phyloP scores from a whole-genome alignment of 208 protist species.

The Wallacemonas rigidus region DNA sequence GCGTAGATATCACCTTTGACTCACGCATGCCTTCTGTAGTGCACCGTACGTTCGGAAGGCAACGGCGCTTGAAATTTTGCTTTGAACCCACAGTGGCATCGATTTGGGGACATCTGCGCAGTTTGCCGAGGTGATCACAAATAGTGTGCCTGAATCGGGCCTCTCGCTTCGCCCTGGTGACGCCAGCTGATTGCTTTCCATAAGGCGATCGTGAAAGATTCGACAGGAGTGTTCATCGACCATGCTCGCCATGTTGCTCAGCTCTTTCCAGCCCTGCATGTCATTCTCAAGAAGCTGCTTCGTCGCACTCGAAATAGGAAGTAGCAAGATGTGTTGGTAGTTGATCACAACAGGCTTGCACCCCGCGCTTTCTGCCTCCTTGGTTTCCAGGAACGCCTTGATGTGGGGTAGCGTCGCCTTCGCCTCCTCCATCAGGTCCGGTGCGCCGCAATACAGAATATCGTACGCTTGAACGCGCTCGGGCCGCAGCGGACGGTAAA shows the following conservation, averaged over 20 bases:
- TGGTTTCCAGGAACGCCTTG: constrained; percentile 13
- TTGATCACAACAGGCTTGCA: constrained; percentile 27
- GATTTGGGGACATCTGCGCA: constrained; percentile 30
- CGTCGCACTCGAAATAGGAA: constrained; percentile 32
- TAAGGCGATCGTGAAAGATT: constrained; percentile 29
- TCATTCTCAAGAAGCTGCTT: constrained; percentile 25
- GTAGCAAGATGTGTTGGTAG: constrained; percentile 39
- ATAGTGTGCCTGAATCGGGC: constrained; percentile 31
- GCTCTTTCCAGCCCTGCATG: not conserved
- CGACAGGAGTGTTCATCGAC: constrained; percentile 26
- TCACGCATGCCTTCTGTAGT: constrained; percentile 15
- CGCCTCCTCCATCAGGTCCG: constrained; percentile 10
- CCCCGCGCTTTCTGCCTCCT: constrained; percentile 1
- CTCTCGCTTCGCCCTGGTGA: constrained; percentile 15
- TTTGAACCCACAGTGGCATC: constrained; percentile 36
- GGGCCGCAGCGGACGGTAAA: constrained; percentile 11
- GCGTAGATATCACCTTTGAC: no score
- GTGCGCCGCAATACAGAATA: constrained; percentile 36
- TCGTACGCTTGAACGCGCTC: constrained; percentile 24
- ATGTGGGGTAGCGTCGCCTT: not conserved
- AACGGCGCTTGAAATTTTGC: constrained; percentile 10
- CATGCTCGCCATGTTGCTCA: constrained; percentile 31
- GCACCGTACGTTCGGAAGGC: not conserved
- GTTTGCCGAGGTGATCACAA: constrained; percentile 48
- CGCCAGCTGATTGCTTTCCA: constrained; percentile 18